A percentile compares a stretch with the other conserved stretches of the same genome.
Conservation (phyloP, 495 filamentous ascomycete species). For the Aspergillus carlsbadensis region DNA sequence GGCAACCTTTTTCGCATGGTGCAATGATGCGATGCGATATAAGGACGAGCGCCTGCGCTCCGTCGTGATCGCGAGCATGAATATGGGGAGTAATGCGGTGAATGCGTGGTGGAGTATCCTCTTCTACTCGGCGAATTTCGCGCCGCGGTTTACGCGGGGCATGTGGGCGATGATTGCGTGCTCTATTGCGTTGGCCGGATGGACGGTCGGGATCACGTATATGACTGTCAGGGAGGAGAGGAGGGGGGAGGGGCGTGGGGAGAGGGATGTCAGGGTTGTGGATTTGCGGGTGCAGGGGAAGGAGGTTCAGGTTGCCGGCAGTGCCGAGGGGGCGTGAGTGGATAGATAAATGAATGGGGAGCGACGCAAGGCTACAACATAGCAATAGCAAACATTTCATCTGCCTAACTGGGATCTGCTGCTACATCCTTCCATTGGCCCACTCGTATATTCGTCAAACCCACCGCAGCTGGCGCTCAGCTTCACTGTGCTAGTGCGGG, state of each 20-base stretch:
- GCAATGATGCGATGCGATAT: slow-evolving; percentile 55
- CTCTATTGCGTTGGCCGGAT: slow-evolving; percentile 49
- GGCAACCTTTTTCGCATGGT: slow-evolving; percentile 60
- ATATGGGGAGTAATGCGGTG: slow-evolving; percentile 54
- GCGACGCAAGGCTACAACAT: too few relatives aligned
- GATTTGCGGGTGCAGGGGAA: background rate
- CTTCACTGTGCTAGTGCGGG: too few relatives aligned
- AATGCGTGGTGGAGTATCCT: slow-evolving; percentile 64
- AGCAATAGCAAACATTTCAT: too few relatives aligned
- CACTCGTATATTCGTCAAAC: too few relatives aligned
- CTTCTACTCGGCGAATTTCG: slow-evolving; percentile 59
- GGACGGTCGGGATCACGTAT: slow-evolving; percentile 32
- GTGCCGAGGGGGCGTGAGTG: too few relatives aligned
- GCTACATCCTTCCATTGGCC: too few relatives aligned
- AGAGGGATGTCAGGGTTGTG: background rate
- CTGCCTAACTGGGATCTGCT: too few relatives aligned
- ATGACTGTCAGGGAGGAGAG: slow-evolving; percentile 10
- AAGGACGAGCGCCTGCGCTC: slow-evolving; percentile 45
- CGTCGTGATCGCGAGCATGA: slow-evolving; percentile 55
- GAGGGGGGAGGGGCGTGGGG: background rate
- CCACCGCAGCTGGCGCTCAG: too few relatives aligned
- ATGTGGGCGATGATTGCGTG: slow-evolving; percentile 61
- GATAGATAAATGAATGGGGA: too few relatives aligned
- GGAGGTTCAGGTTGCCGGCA: too few relatives aligned
- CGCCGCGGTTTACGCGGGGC: slow-evolving; percentile 57